Evolutionary conservation across 129 eudicot species (phyloP).

Genomic region (Arctium minus): DNA sequence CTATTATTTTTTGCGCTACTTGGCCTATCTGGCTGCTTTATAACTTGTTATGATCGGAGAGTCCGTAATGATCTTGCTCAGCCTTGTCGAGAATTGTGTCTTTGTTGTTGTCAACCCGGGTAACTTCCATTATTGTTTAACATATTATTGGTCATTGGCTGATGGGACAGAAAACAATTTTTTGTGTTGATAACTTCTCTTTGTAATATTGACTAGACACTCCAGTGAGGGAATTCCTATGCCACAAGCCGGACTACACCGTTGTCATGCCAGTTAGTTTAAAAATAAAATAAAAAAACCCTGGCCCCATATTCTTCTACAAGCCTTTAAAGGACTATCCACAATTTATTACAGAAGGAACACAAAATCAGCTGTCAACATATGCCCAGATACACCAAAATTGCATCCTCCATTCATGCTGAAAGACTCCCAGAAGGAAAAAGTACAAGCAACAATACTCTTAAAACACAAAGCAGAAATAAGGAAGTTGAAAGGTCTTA

Average conservation of each 20-base stretch:
- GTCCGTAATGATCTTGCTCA: conserved; percentile 96
- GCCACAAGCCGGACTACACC: neutral
- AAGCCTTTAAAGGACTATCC: too few species aligned
- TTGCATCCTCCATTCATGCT: too few species aligned
- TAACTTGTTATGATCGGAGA: conserved; percentile 94
- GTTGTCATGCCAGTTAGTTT: neutral
- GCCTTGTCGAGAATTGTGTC: conserved; percentile 94
- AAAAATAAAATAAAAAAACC: too few species aligned
- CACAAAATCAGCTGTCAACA: too few species aligned
- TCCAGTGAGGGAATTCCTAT: neutral
- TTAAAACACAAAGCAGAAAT: too few species aligned
- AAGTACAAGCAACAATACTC: too few species aligned
- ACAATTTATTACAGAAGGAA: too few species aligned
- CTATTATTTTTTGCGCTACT: conserved; percentile 85
- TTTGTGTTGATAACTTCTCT: neutral
- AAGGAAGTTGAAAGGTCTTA: too few species aligned
- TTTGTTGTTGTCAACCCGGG: conserved; percentile 99
- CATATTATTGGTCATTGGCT: neutral
- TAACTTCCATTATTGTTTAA: conserved; percentile 13
- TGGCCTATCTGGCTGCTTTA: conserved; percentile 93
- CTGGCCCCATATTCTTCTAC: neutral
- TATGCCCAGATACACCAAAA: too few species aligned
- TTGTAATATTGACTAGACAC: neutral
- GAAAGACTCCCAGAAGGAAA: too few species aligned
- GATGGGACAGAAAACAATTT: neutral